phyloP scores from a whole-genome alignment of 2,329 filamentous ascomycete species.

The Hysterium pulicare region DNA sequence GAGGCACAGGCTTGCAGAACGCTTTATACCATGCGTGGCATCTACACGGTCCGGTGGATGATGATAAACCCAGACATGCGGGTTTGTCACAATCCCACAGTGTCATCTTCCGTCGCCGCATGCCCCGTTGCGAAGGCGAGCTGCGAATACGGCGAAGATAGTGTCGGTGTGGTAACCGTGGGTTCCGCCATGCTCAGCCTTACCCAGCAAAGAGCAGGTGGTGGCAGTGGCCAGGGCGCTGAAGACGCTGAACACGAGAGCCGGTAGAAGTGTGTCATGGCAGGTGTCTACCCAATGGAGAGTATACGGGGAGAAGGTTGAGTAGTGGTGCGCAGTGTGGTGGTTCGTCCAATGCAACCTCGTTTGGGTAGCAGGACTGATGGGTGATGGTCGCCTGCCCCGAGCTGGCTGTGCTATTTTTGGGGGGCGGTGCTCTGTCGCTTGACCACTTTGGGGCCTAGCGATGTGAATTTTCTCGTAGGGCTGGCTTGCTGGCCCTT shows the following conservation, averaged over 20 bases:
- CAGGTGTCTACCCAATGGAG: neutral
- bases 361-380: neutral
- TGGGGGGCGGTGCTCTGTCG: neutral
- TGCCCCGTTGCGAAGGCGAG: neutral
- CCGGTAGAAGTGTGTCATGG: neutral
- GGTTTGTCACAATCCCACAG: conserved; percentile 4
- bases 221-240: neutral
- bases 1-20: conserved; percentile 11
- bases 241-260: no score
- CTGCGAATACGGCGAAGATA: conserved; percentile 2
- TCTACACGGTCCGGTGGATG: neutral
- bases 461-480: neutral
- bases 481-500: neutral
- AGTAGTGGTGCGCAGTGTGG: neutral
- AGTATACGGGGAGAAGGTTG: neutral
- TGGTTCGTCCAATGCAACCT: neutral
- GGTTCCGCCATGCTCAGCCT: neutral
- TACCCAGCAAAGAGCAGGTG: neutral
- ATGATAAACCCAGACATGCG: neutral
- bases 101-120: conserved; percentile 1
- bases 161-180: neutral
- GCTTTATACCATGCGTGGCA: conserved; percentile 24
- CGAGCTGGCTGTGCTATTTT: neutral
- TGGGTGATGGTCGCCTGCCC: neutral
- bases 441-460: neutral